Evolutionary conservation across 176 grass and related monocot species (phyloP).

Genomic region (Zizania latifolia): DNA sequence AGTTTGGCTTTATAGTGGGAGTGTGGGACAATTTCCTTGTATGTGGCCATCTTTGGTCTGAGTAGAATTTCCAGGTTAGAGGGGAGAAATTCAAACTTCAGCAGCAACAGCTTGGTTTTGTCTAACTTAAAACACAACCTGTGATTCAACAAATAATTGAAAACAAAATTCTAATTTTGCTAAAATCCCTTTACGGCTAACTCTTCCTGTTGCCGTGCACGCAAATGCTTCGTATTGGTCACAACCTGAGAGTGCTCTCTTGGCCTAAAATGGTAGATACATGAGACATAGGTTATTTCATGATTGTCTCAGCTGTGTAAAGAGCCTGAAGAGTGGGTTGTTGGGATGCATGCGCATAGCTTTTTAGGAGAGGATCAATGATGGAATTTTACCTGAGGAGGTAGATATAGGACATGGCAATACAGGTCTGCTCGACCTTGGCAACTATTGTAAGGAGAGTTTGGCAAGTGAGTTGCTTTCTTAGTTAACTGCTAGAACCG

Average conservation of each 20-base stretch:
- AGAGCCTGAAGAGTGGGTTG: neutral
- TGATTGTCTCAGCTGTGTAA: neutral
- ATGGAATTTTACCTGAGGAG: neutral
- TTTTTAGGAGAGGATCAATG: neutral
- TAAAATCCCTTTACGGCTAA: neutral
- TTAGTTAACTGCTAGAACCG: neutral
- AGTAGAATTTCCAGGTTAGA: neutral
- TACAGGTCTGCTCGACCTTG: neutral
- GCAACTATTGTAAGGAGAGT: neutral
- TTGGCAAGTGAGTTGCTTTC: neutral
- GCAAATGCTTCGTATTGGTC: neutral
- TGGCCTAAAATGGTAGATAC: neutral
- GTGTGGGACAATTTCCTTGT: conserved; percentile 6
- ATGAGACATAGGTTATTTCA: neutral
- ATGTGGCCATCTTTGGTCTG: neutral
- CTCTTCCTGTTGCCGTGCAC: neutral
- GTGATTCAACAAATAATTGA: no score
- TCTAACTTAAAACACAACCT: neutral
- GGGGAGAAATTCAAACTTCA: neutral
- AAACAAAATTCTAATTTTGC: neutral
- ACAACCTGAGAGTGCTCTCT: neutral
- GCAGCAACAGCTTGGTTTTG: neutral
- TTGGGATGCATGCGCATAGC: neutral
- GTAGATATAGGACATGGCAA: neutral
- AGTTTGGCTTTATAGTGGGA: neutral